Evolutionary conservation across 2,329 filamentous ascomycete species (phyloP).

Genomic region (Phaeosphaeriaceae sp.): DNA sequence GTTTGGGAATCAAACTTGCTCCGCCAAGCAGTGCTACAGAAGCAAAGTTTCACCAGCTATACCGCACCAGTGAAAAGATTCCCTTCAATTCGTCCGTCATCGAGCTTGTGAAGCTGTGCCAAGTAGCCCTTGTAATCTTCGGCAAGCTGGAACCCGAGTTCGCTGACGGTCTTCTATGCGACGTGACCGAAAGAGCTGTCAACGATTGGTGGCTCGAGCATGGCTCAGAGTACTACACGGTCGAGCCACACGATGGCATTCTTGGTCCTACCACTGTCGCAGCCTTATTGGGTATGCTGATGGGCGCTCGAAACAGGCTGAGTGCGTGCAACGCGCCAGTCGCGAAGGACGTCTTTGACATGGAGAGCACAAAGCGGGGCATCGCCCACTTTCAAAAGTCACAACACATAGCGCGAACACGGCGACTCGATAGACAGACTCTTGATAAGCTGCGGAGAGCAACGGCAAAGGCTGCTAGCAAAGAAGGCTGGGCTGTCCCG

Average conservation of each 20-base stretch:
- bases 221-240: constrained; percentile 88
- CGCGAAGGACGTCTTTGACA: constrained; percentile 89
- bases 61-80: constrained; percentile 84
- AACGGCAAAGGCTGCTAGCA: constrained; percentile 89
- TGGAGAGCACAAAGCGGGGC: constrained; percentile 80
- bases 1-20: constrained; percentile 82
- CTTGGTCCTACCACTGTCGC: constrained; percentile 91
- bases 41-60: constrained; percentile 90
- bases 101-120: constrained; percentile 89
- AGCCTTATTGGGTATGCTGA: constrained; percentile 82
- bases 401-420: constrained; percentile 78
- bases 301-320: constrained; percentile 88
- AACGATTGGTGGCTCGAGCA: constrained; percentile 97
- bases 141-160: constrained; percentile 87
- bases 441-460: constrained; percentile 78
- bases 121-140: constrained; percentile 87
- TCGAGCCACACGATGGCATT: constrained; percentile 91
- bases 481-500: constrained; percentile 90
- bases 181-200: constrained; percentile 88
- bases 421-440: constrained; percentile 83
- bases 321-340: constrained; percentile 85
- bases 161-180: constrained; percentile 89
- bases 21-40: constrained; percentile 81
- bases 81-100: constrained; percentile 79
- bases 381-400: constrained; percentile 90